Evolutionary conservation across 345 rosid genomes (phyloP).

Genomic region (Rhodamnia argentea): DNA sequence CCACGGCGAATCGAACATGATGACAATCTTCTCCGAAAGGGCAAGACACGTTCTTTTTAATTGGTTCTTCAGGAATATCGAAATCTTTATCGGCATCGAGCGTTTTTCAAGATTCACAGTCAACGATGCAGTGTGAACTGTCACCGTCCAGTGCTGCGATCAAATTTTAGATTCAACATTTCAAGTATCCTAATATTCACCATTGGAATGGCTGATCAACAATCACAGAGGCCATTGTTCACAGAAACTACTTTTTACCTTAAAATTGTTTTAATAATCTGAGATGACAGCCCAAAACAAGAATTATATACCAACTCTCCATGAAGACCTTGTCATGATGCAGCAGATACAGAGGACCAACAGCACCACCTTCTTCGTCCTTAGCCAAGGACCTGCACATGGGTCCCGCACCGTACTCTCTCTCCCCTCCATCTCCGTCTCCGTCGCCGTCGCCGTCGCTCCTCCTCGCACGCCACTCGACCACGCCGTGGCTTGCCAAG

Average conservation of each 20-base stretch:
- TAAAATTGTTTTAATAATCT: neutral
- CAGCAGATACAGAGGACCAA: conserved; percentile 28
- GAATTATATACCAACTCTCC: conserved; percentile 21
- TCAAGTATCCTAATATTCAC: neutral
- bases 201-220: neutral
- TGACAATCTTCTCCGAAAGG: too few species aligned
- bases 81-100: neutral
- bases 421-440: conserved; percentile 9
- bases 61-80: neutral
- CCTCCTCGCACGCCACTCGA: neutral
- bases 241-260: neutral
- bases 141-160: neutral
- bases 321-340: conserved; percentile 28
- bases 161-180: neutral
- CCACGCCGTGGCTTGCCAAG: conserved; percentile 34
- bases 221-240: neutral
- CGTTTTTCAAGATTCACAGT: neutral
- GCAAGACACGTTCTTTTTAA: neutral
- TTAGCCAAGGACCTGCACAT: conserved; percentile 30
- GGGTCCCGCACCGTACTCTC: conserved; percentile 25
- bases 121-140: neutral
- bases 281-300: neutral
- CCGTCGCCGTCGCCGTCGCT: neutral
- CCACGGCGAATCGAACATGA: too few species aligned
- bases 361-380: conserved; percentile 21